A percentile compares a stretch with the other conserved stretches of the same genome.
These are phyloP conservation scores for Picochlorum sp. DNA, from an alignment of 139 green algal species.

Conservation along the genomic window DNA sequence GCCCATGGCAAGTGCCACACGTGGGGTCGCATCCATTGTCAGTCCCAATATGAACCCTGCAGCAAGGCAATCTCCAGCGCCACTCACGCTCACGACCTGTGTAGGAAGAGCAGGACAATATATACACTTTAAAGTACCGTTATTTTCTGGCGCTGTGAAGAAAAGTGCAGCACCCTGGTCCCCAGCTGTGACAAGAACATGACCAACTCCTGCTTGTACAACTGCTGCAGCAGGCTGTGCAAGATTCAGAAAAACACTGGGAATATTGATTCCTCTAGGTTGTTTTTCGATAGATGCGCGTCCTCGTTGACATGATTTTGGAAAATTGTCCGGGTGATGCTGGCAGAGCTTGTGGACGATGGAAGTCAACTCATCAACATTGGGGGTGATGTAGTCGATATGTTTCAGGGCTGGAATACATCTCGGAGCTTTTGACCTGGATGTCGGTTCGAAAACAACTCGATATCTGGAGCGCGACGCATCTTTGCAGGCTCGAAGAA, in stretches of 20 bases:
- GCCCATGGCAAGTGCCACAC: not conserved
- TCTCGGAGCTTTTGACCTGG: too few relatives aligned
- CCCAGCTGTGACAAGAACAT: slow-evolving; percentile 51
- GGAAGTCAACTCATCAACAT: slow-evolving; percentile 25
- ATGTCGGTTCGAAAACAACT: not conserved
- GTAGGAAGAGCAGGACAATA: slow-evolving; percentile 32
- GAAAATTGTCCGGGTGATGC: too few relatives aligned
- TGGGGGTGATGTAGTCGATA: too few relatives aligned
- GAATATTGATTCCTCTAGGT: not conserved
- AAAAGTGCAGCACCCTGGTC: slow-evolving; percentile 39
- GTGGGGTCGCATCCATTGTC: not conserved
- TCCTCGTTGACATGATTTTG: too few relatives aligned
- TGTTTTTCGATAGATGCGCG: slow-evolving; percentile 25
- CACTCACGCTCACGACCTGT: slow-evolving; percentile 44
- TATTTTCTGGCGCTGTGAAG: not conserved
- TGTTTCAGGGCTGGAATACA: too few relatives aligned
- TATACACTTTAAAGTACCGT: not conserved
- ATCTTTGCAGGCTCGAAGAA: not conserved
- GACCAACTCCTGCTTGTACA: slow-evolving; percentile 26
- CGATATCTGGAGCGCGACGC: not conserved
- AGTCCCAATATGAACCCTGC: slow-evolving; percentile 36
- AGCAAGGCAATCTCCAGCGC: slow-evolving; percentile 48
- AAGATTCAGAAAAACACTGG: not conserved
- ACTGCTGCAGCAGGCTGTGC: slow-evolving; percentile 6
- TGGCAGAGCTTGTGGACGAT: too few relatives aligned